Base-by-base conservation (phyloP, 2,329 filamentous ascomycete species). In the Ophiognomonia clavigignenti-juglandacearum region DNA sequence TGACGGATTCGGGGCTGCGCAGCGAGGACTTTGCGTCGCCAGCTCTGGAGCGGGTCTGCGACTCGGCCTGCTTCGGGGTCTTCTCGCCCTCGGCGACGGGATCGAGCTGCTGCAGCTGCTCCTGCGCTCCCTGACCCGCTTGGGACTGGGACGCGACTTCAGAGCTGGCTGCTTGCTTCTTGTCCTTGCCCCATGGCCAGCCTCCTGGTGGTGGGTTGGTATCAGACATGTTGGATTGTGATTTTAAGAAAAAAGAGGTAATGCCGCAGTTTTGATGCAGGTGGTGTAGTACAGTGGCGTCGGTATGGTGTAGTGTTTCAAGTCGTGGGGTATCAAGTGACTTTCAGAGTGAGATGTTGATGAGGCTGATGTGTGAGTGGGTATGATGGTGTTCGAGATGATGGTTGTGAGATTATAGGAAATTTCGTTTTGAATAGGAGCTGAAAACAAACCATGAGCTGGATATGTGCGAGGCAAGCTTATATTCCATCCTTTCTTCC, bases 161-260 rank as follows among this genome's bases (percentile, higher is more conserved):
- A 6, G 51, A 53, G 9, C 47, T 48, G 35, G 41, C 45, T 20
- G 41, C 45, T 20, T 46, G 43, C 45, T 49, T 53, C 45, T 49
- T 53, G 39, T 47, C 49, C 51, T 54, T 54, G 39, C 51, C 48
- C 51, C 51, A 54, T 31, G 53, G 53, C 53, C 53, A 54, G 20
- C 43, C 53, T 51, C 53, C 53, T 36, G 51, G 49, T 35, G 50
- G 45, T 37, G 51, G 42, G n/a, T 51, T 46, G 20, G 45, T 43
- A 38, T 54, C 53, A 31, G 53, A 36, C 53, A 54, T 54, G 38
- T 20, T 51, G 43, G 36, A 36, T 13, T 5, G 16, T 44, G 20
- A 23, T 35, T 22, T 45, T 27, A 14, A 16, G 16, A 14, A n/a
- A 18, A 18, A 6, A 45, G 38, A 26, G 43, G 41, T 47, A 31